Conservation (phyloP, 2,329 filamentous ascomycete species). For the Dichotomopilus funicola region DNA sequence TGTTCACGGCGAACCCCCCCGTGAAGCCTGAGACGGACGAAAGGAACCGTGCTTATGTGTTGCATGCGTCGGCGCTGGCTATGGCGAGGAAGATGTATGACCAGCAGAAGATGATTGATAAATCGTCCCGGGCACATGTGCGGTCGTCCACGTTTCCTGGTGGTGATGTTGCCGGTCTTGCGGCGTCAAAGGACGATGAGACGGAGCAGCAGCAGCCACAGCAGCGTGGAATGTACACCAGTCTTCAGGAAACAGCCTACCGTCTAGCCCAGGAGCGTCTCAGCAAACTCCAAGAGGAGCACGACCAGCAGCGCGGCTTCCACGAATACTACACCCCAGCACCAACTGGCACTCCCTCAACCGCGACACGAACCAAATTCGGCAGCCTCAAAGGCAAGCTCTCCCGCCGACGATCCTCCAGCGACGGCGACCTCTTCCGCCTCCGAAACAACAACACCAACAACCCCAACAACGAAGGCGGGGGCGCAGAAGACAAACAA, state of each 20-base stretch:
- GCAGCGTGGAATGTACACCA: constrained; percentile 45
- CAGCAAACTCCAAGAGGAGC: constrained; percentile 69
- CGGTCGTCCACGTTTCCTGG: constrained; percentile 21
- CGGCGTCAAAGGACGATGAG: background rate
- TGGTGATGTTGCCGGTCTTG: constrained; percentile 1
- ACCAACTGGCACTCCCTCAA: background rate
- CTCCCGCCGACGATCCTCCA: constrained; percentile 55
- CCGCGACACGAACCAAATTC: constrained; percentile 37
- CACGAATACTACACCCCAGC: constrained; percentile 67
- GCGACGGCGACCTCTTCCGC: constrained; percentile 50
- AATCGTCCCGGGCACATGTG: constrained; percentile 38
- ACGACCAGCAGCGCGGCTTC: constrained; percentile 55
- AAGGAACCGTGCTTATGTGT: constrained; percentile 60
- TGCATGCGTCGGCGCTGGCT: constrained; percentile 76
- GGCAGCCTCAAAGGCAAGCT: constrained; percentile 46
- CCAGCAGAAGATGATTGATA: constrained; percentile 53
- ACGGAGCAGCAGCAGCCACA: constrained; percentile 30
- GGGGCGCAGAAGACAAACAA: constrained; percentile 49
- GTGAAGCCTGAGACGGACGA: constrained; percentile 69
- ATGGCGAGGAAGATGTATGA: constrained; percentile 88
- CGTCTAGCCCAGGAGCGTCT: constrained; percentile 78
- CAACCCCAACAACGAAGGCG: no score
- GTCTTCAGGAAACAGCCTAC: constrained; percentile 80
- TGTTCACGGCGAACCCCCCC: constrained; percentile 72
- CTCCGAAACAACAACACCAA: no score